These are phyloP conservation scores for Ophiognomonia clavigignenti-juglandacearum DNA, from an alignment of 2,329 filamentous ascomycete genomes.

Conservation along the genomic window DNA sequence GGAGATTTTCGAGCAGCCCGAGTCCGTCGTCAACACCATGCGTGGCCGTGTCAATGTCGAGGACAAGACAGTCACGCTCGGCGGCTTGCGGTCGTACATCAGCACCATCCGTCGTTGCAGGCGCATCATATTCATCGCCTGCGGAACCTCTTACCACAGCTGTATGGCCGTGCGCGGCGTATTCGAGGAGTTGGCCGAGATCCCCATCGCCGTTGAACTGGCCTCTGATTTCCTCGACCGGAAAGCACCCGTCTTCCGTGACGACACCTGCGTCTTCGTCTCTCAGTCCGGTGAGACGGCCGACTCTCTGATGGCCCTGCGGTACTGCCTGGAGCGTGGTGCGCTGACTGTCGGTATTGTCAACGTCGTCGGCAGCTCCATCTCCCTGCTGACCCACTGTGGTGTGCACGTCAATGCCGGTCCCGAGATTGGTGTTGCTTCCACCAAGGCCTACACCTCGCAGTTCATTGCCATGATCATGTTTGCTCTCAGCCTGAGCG, in stretches of 20 bases:
- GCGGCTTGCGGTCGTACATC: slow-evolving; percentile 94
- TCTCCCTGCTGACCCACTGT: slow-evolving; percentile 97
- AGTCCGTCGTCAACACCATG: slow-evolving; percentile 99
- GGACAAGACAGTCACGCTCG: slow-evolving; percentile 93
- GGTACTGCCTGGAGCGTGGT: slow-evolving; percentile 96
- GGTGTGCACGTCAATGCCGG: slow-evolving; percentile 99
- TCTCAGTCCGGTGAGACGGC: slow-evolving; percentile 98
- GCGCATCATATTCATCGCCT: slow-evolving; percentile 98
- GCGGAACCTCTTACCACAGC: slow-evolving; percentile 96
- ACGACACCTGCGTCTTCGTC: slow-evolving; percentile 98
- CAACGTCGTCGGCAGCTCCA: slow-evolving; percentile 97
- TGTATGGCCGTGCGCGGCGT: slow-evolving; percentile 99
- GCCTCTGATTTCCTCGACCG: slow-evolving; percentile 98
- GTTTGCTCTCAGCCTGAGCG: slow-evolving; percentile 93
- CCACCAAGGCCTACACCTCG: slow-evolving; percentile 98
- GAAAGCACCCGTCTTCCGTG: slow-evolving; percentile 95
- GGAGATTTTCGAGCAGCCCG: slow-evolving; percentile 99
- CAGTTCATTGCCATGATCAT: slow-evolving; percentile 99
- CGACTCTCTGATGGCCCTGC: slow-evolving; percentile 92
- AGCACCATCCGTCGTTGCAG: slow-evolving; percentile 93
- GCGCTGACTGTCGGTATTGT: slow-evolving; percentile 97
- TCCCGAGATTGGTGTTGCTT: slow-evolving; percentile 97
- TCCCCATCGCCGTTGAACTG: slow-evolving; percentile 93
- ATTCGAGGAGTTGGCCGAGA: slow-evolving; percentile 97
- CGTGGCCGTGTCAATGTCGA: slow-evolving; percentile 91